Percentiles rank a stretch among this genome's conserved stretches.
These are phyloP conservation scores for Candida vartiovaarae DNA, from an alignment of 805 yeast genomes.

Conservation along the genomic window DNA sequence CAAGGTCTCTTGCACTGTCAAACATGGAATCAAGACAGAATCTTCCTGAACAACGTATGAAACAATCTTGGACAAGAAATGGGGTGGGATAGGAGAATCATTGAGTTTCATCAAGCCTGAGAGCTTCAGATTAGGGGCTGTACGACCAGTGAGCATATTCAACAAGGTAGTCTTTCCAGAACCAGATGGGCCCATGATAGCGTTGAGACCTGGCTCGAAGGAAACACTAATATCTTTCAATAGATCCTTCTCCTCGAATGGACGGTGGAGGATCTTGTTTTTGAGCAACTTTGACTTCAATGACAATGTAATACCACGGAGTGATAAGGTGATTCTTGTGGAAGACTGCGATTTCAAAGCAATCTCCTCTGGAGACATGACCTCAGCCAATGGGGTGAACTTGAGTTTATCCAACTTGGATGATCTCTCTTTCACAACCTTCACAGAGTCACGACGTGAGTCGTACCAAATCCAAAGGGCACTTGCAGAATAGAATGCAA, in stretches of 20 bases:
- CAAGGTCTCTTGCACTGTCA: slow-evolving; percentile 76
- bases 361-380: background rate
- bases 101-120: slow-evolving; percentile 42
- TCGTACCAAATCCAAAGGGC: slow-evolving; percentile 36
- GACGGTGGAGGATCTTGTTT: slow-evolving; percentile 2
- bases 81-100: slow-evolving; percentile 27
- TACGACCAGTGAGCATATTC: slow-evolving; percentile 56
- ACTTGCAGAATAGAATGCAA: slow-evolving; percentile 48
- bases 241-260: slow-evolving; percentile 8
- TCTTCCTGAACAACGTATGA: slow-evolving; percentile 84
- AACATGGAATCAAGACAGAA: slow-evolving; percentile 56
- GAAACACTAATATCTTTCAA: slow-evolving; percentile 42
- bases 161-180: slow-evolving; percentile 68
- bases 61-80: slow-evolving; percentile 32
- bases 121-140: slow-evolving; percentile 18
- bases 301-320: slow-evolving; percentile 7
- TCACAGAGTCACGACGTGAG: slow-evolving; percentile 25
- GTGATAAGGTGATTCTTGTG: slow-evolving; percentile 1
- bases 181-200: slow-evolving; percentile 79
- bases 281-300: slow-evolving; percentile 8
- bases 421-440: slow-evolving; percentile 15
- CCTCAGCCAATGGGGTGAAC: too few relatives aligned
- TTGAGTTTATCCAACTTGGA: slow-evolving; percentile 1
- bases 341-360: background rate
- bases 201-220: slow-evolving; percentile 69